Evolutionary conservation across 306 rosid species (phyloP), one percentile per base, ranked within the genome.

Genomic region (Canavalia ensiformis): DNA sequence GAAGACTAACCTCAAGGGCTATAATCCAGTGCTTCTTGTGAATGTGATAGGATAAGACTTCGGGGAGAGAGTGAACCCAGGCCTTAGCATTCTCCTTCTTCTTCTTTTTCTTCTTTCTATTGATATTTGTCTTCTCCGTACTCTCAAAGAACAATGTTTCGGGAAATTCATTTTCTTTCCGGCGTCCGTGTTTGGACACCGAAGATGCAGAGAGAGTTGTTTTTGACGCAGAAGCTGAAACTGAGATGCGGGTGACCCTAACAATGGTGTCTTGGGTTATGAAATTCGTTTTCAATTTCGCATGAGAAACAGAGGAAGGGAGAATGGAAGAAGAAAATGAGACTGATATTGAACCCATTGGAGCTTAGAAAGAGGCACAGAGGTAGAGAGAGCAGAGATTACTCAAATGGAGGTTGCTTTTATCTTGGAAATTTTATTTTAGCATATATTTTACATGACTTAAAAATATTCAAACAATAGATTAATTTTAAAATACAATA

Each of bases 1-100:
- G 42, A 50, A 34, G 50, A 59, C 18, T 25, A 47, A 92, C 98
- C 98, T 94, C 81, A 57, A 94, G 91, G 37, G 95, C 92, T 84
- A 83, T 89, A 70, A 78, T 78, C 98, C 98, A 94, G 25, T 87
- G 87, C 80, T 89, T 94, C 68, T 89, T 90, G 8, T 86, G 74
- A 77, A 94, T 86, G 62, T 58, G 69, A 29, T 85, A 86, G 2
- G 88, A 85, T 63, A 94, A 81, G 87, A 90, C 72, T 83, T 94
- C 97, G 3, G 98, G 85, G 84, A 94, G 92, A 76, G 94, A 85
- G 84, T 66, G 86, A 69, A 57, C 97, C 97, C 91, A 90, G n/a
- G 88, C 91, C 84, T 90, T 94, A 71, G 87, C 88, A 7, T 84
- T 76, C 55, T 74, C 45, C 65, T 79, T 81, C 4, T 86, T 91